A percentile compares a stretch with the other conserved stretches of the same genome.
Conservation (phyloP, 148 eudicot species). For the Vaccinium myrtillus region DNA sequence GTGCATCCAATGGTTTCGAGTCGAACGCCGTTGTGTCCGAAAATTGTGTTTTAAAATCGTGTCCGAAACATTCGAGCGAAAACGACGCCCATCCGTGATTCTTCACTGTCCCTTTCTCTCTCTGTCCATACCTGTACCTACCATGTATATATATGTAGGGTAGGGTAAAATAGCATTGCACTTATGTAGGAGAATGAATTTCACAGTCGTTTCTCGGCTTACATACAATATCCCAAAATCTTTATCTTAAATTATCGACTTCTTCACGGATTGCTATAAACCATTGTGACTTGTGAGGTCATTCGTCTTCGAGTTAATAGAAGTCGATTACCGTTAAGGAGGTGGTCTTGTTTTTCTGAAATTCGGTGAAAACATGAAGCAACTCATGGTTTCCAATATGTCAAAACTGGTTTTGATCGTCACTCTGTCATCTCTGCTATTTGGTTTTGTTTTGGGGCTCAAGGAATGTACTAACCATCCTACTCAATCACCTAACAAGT, state of each 20-base stretch:
- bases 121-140: neutral
- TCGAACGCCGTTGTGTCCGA: too few species aligned
- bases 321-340: neutral
- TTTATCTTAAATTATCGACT: neutral
- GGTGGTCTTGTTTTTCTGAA: neutral
- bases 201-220: neutral
- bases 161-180: neutral
- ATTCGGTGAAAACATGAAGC: neutral
- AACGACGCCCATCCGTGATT: too few species aligned
- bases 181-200: neutral
- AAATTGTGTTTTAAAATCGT: too few species aligned
- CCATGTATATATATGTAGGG: neutral
- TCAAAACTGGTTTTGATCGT: neutral
- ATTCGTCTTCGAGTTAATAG: neutral
- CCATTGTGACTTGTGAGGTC: neutral
- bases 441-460: slow-evolving; percentile 34
- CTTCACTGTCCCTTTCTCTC: neutral
- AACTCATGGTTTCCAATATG: neutral
- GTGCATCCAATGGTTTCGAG: too few species aligned
- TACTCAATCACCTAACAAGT: slow-evolving; percentile 26
- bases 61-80: too few species aligned
- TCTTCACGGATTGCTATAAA: neutral
- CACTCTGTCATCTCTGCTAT: slow-evolving; percentile 14
- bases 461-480: slow-evolving; percentile 67
- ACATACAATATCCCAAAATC: neutral